Percentiles rank a stretch among this genome's conserved stretches.
These are phyloP conservation scores for Dictyostelium intermedium DNA, from an alignment of 78 protist species.

Conservation along the genomic window DNA sequence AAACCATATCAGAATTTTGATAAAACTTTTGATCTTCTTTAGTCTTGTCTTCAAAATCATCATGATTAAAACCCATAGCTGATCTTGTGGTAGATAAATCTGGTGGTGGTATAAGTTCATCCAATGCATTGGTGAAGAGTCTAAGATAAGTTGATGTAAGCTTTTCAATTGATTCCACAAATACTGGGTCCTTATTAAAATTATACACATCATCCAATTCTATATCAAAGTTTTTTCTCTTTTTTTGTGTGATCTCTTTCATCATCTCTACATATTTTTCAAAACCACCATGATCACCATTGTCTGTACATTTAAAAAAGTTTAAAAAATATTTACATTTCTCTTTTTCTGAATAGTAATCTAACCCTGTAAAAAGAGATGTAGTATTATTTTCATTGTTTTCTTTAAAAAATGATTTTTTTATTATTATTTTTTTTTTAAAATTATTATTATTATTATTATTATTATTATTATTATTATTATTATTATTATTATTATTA, in stretches of 20 bases:
- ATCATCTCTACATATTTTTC: not conserved
- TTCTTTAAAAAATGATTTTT: not conserved
- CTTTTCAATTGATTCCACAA: constrained; percentile 16
- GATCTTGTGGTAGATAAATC: not conserved
- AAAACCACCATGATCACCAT: not conserved
- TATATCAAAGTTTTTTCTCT: constrained; percentile 44
- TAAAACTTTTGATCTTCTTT: not conserved
- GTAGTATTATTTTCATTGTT: not conserved
- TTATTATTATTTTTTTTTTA: too few species aligned
- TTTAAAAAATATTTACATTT: not conserved
- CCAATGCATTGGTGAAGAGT: constrained; percentile 71
- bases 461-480: not conserved
- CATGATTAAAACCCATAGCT: not conserved
- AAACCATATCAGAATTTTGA: constrained; percentile 21
- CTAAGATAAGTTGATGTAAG: constrained; percentile 42
- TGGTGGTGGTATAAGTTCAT: constrained; percentile 24
- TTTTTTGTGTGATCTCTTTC: constrained; percentile 41
- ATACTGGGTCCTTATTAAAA: not conserved
- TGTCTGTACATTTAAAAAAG: not conserved
- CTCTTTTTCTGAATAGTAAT: not conserved
- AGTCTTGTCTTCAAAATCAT: not conserved
- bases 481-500: not conserved
- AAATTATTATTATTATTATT: not conserved
- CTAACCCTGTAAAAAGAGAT: not conserved
- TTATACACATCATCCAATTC: constrained; percentile 67